Evolutionary conservation across 2,329 filamentous ascomycete species (phyloP).

Genomic region (Dactylonectria estremocensis): DNA sequence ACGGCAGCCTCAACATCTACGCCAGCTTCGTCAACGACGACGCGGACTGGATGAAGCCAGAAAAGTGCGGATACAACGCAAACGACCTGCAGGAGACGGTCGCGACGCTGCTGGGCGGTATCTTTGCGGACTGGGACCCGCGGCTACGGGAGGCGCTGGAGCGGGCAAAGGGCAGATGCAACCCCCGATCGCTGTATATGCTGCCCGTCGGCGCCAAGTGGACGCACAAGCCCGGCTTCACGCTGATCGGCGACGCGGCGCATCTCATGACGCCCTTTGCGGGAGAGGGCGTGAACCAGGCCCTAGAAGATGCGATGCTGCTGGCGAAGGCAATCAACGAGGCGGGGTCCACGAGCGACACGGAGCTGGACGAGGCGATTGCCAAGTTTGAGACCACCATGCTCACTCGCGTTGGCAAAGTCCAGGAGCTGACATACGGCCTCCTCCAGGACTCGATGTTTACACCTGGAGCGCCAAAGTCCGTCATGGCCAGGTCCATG

Average conservation of each 20-base stretch:
- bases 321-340: conserved; percentile 62
- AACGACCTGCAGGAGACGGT: conserved; percentile 56
- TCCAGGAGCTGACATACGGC: conserved; percentile 61
- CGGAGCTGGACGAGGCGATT: conserved; percentile 53
- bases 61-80: conserved; percentile 62
- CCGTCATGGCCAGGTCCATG: conserved; percentile 57
- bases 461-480: conserved; percentile 61
- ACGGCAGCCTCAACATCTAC: conserved; percentile 62
- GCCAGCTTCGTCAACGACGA: conserved; percentile 56
- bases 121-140: conserved; percentile 59
- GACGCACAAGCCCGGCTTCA: conserved; percentile 63
- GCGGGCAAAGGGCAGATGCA: conserved; percentile 56
- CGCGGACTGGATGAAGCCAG: conserved; percentile 54
- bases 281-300: conserved; percentile 73
- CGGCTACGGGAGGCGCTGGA: conserved; percentile 59
- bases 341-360: conserved; percentile 41
- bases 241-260: conserved; percentile 72
- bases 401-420: conserved; percentile 54
- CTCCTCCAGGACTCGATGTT: conserved; percentile 64
- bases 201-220: conserved; percentile 67
- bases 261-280: conserved; percentile 72
- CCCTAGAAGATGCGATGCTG: conserved; percentile 67
- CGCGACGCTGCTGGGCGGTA: conserved; percentile 53
- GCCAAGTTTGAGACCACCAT: conserved; percentile 56
- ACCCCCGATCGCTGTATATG: conserved; percentile 64